These are phyloP conservation scores for Sarocladiaceae sp. DNA, from an alignment of 2,329 filamentous ascomycete genomes.

Conservation along the genomic window DNA sequence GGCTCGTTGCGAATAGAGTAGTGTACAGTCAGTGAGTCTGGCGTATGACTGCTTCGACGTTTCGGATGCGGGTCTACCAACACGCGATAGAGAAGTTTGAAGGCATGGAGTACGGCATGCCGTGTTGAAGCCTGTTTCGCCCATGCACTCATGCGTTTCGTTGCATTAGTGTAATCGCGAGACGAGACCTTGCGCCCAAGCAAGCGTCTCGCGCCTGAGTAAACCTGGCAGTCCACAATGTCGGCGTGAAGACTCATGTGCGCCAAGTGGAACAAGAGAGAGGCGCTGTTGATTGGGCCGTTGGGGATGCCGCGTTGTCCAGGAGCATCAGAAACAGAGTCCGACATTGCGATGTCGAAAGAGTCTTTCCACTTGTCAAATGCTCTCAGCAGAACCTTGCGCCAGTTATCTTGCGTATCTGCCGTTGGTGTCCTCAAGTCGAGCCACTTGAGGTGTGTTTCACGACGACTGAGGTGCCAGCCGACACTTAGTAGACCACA, in stretches of 20 bases:
- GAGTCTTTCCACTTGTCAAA: conserved; percentile 61
- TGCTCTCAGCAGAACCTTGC: conserved; percentile 65
- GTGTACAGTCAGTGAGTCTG: conserved; percentile 31
- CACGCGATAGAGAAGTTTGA: conserved; percentile 73
- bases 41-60: conserved; percentile 14
- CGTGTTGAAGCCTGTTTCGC: conserved; percentile 67
- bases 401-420: conserved; percentile 67
- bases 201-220: conserved; percentile 69
- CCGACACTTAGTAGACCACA: conserved; percentile 82
- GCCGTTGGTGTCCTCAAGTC: conserved; percentile 57
- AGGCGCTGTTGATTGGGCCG: conserved; percentile 61
- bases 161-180: conserved; percentile 66
- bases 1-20: conserved; percentile 75
- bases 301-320: conserved; percentile 24
- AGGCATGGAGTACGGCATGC: conserved; percentile 77
- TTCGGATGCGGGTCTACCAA: conserved; percentile 48
- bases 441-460: conserved; percentile 76
- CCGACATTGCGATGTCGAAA: conserved; percentile 54
- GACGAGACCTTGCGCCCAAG: conserved; percentile 65
- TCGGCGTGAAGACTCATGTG: conserved; percentile 88
- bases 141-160: conserved; percentile 73
- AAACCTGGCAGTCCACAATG: conserved; percentile 85
- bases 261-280: conserved; percentile 76
- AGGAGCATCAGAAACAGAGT: conserved; percentile 27
- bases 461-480: conserved; percentile 74